Conservation (phyloP, 2,329 filamentous ascomycete genomes). For the Mariannaea sp. region DNA sequence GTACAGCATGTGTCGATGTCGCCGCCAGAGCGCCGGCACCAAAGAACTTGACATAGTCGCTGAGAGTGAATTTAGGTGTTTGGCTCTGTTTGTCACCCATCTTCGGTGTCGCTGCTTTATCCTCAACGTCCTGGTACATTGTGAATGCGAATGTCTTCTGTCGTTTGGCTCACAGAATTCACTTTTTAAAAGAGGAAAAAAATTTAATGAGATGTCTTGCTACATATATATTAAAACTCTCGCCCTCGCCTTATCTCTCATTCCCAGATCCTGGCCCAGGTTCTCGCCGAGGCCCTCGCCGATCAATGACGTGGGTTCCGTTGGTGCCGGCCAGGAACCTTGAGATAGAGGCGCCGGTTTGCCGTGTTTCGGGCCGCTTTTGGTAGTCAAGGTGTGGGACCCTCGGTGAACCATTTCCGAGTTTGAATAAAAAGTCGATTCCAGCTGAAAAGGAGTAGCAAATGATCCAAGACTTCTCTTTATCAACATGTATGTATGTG, state of each 20-base stretch:
- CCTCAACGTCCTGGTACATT: not conserved
- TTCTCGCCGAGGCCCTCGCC: not conserved
- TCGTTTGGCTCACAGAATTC: not conserved
- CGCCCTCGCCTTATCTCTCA: no score
- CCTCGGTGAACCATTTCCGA: not conserved
- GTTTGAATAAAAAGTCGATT: no score
- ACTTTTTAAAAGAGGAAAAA: slow-evolving; percentile 12
- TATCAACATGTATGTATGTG: no score
- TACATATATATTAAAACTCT: no score
- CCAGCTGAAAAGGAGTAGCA: no score
- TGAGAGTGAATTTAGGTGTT: slow-evolving; percentile 47
- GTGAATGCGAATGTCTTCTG: not conserved
- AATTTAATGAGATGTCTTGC: no score
- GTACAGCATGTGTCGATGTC: slow-evolving; percentile 56
- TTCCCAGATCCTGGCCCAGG: no score
- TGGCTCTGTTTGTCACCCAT: slow-evolving; percentile 38
- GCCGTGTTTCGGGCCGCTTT: slow-evolving; percentile 11
- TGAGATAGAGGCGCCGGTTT: slow-evolving; percentile 16
- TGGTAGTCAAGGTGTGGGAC: not conserved
- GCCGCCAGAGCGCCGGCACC: slow-evolving; percentile 57
- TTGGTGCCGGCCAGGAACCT: slow-evolving; percentile 16
- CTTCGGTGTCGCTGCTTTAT: slow-evolving; percentile 13
- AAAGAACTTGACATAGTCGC: slow-evolving; percentile 59
- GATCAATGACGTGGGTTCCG: slow-evolving; percentile 24
- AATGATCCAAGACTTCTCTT: no score